Evolutionary conservation across 176 grass and related monocot species (phyloP), one percentile per base, ranked within the genome.

Genomic region (Eragrostis nindensis): DNA sequence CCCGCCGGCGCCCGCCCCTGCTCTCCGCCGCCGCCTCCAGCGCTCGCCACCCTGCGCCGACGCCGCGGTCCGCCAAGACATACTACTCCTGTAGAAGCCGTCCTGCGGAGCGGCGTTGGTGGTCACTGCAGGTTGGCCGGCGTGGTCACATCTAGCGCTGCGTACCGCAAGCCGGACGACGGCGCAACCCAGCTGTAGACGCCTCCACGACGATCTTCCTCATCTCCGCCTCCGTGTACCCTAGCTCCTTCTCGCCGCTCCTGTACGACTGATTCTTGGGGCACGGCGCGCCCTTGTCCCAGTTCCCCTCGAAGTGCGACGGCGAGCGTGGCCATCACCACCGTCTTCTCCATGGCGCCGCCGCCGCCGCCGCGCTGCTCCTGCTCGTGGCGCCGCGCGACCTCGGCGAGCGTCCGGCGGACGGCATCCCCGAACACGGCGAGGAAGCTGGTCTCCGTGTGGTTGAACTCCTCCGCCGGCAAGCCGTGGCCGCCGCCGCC

Each of bases 221-320:
- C 90, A 98, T 79, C 87, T 80, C 77, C 0, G 43, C 43, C 67
- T 91, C 84, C 59, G 87, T 94, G 92, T 94, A 94, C 29, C 87
- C 85, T 41, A 89, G 14, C 70, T 75, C 69, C 80, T 80, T 90
- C 70, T 98, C 89, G 11, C 63, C 78, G 30, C 77, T 71, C 55
- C 8, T 89, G 83, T 92, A 97, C 9, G 95, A 88, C 54, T 57
- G 45, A 2, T 57, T 86, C 90, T 81, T 94, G 7, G 85, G 32
- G 77, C 95, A 98, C 6, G 87, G 86, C n/a, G 88, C 92, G 1
- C 86, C 86, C 81, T 94, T 94, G 81, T 94, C 95, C 95, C 88
- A 98, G 24, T 87, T 88, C 80, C 95, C 92, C 29, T 98, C 86
- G 75, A 98, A 98, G 76, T 94, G 95, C 74, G 90, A 84, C 44